phyloP scores from a whole-genome alignment of 1,139 yeast genomes.

The Lodderomyces margitis region DNA sequence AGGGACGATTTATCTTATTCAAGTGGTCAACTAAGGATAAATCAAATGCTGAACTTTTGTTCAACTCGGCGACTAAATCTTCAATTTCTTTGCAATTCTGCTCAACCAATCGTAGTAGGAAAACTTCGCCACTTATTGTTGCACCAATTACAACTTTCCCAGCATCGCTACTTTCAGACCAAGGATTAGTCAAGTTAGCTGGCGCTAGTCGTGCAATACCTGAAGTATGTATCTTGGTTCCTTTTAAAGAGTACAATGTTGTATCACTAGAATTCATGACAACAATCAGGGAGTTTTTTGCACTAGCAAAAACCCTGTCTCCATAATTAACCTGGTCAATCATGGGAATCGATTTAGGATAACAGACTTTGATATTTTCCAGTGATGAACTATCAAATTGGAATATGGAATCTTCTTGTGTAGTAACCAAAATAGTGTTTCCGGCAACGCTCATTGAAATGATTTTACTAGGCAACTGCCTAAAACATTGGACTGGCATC shows the following conservation, averaged over 20 bases:
- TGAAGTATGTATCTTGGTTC: slow-evolving; percentile 2
- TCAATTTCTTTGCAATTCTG: slow-evolving; percentile 20
- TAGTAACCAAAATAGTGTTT: slow-evolving; percentile 30
- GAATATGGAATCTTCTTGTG: slow-evolving; percentile 41
- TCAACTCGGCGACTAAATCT: slow-evolving; percentile 10
- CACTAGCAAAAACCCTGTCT: slow-evolving; percentile 35
- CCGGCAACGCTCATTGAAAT: slow-evolving; percentile 29
- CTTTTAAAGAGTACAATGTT: background rate
- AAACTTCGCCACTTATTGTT: slow-evolving; percentile 4
- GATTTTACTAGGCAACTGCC: slow-evolving; percentile 38
- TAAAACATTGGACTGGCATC: slow-evolving; percentile 25
- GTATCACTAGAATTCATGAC: background rate
- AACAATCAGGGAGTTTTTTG: slow-evolving; percentile 24
- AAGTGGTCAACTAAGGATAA: slow-evolving; percentile 7
- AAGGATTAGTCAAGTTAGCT: slow-evolving; percentile 4
- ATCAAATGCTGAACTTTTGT: background rate
- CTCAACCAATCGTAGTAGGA: slow-evolving; percentile 1
- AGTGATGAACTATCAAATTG: slow-evolving; percentile 28
- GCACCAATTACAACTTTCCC: slow-evolving; percentile 1
- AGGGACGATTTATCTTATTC: slow-evolving; percentile 33
- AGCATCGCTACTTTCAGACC: background rate
- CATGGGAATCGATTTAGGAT: slow-evolving; percentile 33
- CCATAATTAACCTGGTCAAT: slow-evolving; percentile 36
- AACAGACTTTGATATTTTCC: background rate
- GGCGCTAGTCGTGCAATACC: background rate